Base-by-base conservation (phyloP, 208 protist species). In the Strigomonas oncopelti region DNA sequence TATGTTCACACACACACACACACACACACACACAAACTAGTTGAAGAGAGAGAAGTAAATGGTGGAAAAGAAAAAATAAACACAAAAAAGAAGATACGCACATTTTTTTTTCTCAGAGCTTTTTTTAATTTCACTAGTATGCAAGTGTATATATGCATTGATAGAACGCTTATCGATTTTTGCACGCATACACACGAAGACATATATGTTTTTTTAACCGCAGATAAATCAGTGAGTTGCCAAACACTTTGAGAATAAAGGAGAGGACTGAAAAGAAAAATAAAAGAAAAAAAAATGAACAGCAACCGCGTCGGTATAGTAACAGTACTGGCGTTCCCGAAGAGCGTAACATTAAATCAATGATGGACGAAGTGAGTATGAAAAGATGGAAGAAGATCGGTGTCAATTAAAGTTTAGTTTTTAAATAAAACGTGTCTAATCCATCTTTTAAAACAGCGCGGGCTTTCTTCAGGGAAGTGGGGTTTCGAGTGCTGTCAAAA, bases 101-200 rank as follows among this genome's bases (percentile, higher is more conserved):
- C 22, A 45, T 61, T 61, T 34, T 61, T 61, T 61, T 61, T n/a
- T n/a, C n/a, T n/a, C n/a, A n/a, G n/a, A 45, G 31, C 42, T 38
- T 61, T 42, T 38, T 61, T 24, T 31, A 61, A 5, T 61, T 25
- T 48, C 14, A 32, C 2, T 65, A 65, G 2, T 20, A 27, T 53
- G 45, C 34, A 38, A 38, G 3, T 38, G 34, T 38, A 38, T 38
- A 9, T 9, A 13, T 38, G 7, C 34, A 13, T 13, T 38, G 9
- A 38, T 38, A 38, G 7, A 38, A 13, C 9, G 7, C 34, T 38
- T 38, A 38, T 38, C 34, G 9, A 3, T 38, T 38, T 38, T 38
- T 38, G n/a, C n/a, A n/a, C n/a, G n/a, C n/a, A n/a, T n/a, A n/a
- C n/a, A n/a, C n/a, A n/a, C n/a, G n/a, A n/a, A n/a, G n/a, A n/a